Evolutionary conservation across 345 rosid species (phyloP).

Genomic region (Eucalyptus marginata): DNA sequence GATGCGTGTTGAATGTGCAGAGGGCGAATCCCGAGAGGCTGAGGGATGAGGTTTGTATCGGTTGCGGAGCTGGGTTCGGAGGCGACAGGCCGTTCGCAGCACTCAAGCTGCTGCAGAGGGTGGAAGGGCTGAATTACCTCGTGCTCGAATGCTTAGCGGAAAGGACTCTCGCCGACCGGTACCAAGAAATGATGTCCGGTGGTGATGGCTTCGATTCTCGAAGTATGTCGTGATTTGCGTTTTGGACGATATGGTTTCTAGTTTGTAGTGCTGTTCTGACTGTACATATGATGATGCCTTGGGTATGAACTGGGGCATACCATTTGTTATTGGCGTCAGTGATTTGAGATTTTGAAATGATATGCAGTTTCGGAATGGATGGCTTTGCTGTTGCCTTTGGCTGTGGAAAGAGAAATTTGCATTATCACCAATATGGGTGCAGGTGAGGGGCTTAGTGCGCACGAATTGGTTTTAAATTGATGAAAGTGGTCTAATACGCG

Average conservation of each 20-base stretch:
- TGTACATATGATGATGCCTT: neutral
- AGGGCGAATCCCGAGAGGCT: constrained; percentile 47
- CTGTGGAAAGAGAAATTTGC: constrained; percentile 61
- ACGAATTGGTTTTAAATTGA: neutral
- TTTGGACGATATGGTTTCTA: neutral
- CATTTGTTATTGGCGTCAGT: neutral
- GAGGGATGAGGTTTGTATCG: constrained; percentile 53
- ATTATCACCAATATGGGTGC: constrained; percentile 95
- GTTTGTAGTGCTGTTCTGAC: neutral
- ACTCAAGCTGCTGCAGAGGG: constrained; percentile 69
- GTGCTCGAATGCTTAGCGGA: constrained; percentile 95
- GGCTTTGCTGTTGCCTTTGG: constrained; percentile 64
- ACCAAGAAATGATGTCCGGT: constrained; percentile 46
- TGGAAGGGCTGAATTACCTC: constrained; percentile 49
- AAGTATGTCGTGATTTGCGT: constrained; percentile 20
- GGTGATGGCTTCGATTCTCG: constrained; percentile 67
- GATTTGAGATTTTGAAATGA: neutral
- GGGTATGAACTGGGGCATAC: neutral
- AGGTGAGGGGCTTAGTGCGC: constrained; percentile 22
- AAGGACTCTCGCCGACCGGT: constrained; percentile 80
- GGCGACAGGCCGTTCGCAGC: constrained; percentile 82
- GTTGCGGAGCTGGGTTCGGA: constrained; percentile 96
- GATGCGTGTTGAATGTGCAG: constrained; percentile 22
- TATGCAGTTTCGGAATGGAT: constrained; percentile 77
- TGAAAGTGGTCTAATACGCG: neutral